These are phyloP conservation scores for Metschnikowia anglica DNA, from an alignment of 805 yeast genomes.

Conservation along the genomic window DNA sequence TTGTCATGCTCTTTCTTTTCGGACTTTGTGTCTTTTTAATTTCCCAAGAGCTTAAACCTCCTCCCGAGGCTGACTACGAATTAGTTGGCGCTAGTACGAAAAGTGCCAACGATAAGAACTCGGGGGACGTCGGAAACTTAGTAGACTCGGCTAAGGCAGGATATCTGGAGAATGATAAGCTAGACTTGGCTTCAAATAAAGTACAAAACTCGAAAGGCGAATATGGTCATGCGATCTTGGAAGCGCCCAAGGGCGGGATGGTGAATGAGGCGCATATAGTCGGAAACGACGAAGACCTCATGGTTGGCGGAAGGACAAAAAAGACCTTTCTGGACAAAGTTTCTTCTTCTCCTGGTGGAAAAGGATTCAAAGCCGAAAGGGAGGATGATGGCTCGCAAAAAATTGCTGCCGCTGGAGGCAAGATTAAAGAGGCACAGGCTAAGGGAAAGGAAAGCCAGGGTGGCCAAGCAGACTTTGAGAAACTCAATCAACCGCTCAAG, in stretches of 20 bases:
- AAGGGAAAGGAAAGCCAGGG: background rate
- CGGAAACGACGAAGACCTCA: conserved; percentile 38
- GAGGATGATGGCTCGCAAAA: conserved; percentile 4
- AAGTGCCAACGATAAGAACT: conserved; percentile 13
- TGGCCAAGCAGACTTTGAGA: background rate
- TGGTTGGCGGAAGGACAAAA: conserved; percentile 19
- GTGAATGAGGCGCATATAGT: conserved; percentile 47
- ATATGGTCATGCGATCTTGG: conserved; percentile 38
- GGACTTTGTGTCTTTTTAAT: conserved; percentile 38
- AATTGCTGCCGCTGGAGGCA: background rate
- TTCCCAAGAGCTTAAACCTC: conserved; percentile 35
- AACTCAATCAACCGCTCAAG: conserved; percentile 2
- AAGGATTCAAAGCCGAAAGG: conserved; percentile 16
- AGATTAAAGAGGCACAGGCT: background rate
- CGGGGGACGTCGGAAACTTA: conserved; percentile 30
- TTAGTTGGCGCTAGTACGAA: conserved; percentile 18
- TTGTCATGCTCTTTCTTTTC: conserved; percentile 33
- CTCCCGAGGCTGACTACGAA: conserved; percentile 31
- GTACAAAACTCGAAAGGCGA: conserved; percentile 42
- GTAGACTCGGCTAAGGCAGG: conserved; percentile 29
- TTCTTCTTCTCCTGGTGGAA: conserved; percentile 3
- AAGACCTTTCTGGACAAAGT: conserved; percentile 4
- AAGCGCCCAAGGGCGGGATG: conserved; percentile 48
- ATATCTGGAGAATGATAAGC: conserved; percentile 34
- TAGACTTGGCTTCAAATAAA: conserved; percentile 39